Conservation (phyloP, 495 filamentous ascomycete genomes). For the Aeminium ludgeri region DNA sequence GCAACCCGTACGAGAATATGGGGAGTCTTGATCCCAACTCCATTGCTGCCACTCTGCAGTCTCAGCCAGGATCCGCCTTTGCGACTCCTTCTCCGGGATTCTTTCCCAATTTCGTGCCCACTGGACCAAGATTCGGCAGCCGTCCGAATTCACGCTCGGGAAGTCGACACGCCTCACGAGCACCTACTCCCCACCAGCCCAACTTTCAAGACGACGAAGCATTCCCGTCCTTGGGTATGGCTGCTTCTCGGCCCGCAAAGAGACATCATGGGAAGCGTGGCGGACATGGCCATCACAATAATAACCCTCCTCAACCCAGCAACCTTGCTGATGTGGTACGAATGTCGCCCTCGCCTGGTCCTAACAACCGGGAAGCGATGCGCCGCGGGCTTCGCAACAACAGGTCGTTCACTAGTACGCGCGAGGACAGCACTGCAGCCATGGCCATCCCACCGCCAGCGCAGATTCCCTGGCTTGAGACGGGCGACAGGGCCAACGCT, state of each 20-base stretch:
- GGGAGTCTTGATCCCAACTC: constrained; percentile 4
- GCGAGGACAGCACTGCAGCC: constrained; percentile 65
- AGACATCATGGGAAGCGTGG: constrained; percentile 83
- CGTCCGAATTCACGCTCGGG: constrained; percentile 69
- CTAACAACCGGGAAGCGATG: constrained; percentile 31
- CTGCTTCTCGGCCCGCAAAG: constrained; percentile 51
- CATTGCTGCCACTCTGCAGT: constrained; percentile 10
- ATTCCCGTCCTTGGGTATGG: constrained; percentile 81
- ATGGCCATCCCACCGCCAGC: constrained; percentile 71
- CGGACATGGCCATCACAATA: constrained; percentile 47
- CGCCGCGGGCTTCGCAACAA: constrained; percentile 13
- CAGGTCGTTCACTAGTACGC: constrained; percentile 27
- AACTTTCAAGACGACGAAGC: constrained; percentile 88
- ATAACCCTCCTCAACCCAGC: constrained; percentile 38
- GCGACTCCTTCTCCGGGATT: constrained; percentile 39
- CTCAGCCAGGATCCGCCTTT: background rate
- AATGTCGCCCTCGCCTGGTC: constrained; percentile 33
- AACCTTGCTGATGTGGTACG: constrained; percentile 61
- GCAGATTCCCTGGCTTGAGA: constrained; percentile 94
- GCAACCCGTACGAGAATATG: constrained; percentile 15
- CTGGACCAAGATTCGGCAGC: constrained; percentile 22
- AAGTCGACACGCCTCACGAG: constrained; percentile 67
- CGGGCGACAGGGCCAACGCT: constrained; percentile 77
- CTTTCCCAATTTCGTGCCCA: constrained; percentile 26
- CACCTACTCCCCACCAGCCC: constrained; percentile 44